Evolutionary conservation across 768 basidiomycete genomes (phyloP).

Genomic region (Butyriboletus loyo): DNA sequence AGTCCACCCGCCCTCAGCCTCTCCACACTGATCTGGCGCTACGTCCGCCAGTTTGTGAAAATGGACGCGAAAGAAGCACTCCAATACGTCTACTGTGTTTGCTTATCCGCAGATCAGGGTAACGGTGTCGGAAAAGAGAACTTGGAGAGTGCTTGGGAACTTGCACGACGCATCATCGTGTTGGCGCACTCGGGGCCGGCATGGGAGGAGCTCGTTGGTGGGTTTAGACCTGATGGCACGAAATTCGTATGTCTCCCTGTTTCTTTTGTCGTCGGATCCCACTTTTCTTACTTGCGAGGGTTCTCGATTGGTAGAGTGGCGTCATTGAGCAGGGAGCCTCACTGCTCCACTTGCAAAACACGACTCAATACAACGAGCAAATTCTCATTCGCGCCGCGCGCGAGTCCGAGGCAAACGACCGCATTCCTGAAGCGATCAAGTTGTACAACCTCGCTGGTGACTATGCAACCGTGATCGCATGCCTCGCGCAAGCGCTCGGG

Average conservation of each 20-base stretch:
- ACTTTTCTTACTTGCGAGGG: not conserved
- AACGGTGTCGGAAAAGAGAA: constrained; percentile 79
- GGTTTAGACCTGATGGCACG: constrained; percentile 85
- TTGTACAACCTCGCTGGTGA: constrained; percentile 94
- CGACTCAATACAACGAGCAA: constrained; percentile 69
- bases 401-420: constrained; percentile 79
- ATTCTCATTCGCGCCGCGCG: constrained; percentile 83
- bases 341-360: constrained; percentile 68
- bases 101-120: constrained; percentile 70
- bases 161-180: constrained; percentile 74
- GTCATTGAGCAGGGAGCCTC: constrained; percentile 80
- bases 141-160: constrained; percentile 76
- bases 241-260: constrained; percentile 60
- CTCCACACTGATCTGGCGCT: constrained; percentile 85
- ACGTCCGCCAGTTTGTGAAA: constrained; percentile 88
- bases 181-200: constrained; percentile 72
- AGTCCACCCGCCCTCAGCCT: constrained; percentile 73
- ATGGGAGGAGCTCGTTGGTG: constrained; percentile 96
- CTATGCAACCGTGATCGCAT: constrained; percentile 81
- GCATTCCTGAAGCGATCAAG: constrained; percentile 87
- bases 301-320: constrained; percentile 55
- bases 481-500: constrained; percentile 84
- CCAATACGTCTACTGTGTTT: constrained; percentile 90
- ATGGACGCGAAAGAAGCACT: constrained; percentile 92
- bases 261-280: not conserved